Conservation (phyloP, 768 basidiomycete genomes). For the Tephrocybe sp. region DNA sequence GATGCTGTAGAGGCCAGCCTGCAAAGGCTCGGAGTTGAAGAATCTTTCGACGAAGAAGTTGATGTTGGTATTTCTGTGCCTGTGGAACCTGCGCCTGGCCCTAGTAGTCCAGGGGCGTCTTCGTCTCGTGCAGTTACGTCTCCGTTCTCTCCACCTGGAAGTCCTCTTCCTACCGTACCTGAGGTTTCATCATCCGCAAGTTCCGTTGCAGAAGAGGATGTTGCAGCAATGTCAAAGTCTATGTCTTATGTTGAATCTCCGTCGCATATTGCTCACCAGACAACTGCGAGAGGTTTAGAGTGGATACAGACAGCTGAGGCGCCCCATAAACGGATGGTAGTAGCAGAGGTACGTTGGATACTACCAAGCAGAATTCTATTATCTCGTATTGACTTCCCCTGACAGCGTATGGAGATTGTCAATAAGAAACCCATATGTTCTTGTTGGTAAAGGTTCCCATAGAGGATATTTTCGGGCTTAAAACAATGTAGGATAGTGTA, state of each 20-base stretch:
- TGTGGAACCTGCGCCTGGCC: slow-evolving; percentile 23
- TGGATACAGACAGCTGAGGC: slow-evolving; percentile 45
- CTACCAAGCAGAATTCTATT: background rate
- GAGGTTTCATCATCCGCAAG: slow-evolving; percentile 54
- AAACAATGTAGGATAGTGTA: slow-evolving; percentile 23
- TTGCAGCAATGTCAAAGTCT: slow-evolving; percentile 75
- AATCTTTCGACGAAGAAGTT: slow-evolving; percentile 46
- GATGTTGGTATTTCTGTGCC: slow-evolving; percentile 59
- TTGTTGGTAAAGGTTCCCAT: slow-evolving; percentile 78
- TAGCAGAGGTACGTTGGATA: slow-evolving; percentile 59
- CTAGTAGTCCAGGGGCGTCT: slow-evolving; percentile 18
- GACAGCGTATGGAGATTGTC: slow-evolving; percentile 73
- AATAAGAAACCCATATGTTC: slow-evolving; percentile 68
- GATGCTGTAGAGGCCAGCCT: slow-evolving; percentile 82
- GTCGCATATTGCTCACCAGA: slow-evolving; percentile 32
- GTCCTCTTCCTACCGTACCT: slow-evolving; percentile 56
- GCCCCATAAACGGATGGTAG: slow-evolving; percentile 55
- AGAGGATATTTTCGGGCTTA: too few relatives aligned
- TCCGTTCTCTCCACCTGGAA: slow-evolving; percentile 59
- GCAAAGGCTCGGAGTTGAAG: slow-evolving; percentile 67
- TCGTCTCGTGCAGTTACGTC: slow-evolving; percentile 38
- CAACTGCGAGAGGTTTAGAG: slow-evolving; percentile 38
- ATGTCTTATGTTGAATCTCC: slow-evolving; percentile 66
- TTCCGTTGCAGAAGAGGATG: slow-evolving; percentile 68
- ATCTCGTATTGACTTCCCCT: background rate